Conservation (phyloP, 2,329 filamentous ascomycete species). For the Macrophomina tecta region DNA sequence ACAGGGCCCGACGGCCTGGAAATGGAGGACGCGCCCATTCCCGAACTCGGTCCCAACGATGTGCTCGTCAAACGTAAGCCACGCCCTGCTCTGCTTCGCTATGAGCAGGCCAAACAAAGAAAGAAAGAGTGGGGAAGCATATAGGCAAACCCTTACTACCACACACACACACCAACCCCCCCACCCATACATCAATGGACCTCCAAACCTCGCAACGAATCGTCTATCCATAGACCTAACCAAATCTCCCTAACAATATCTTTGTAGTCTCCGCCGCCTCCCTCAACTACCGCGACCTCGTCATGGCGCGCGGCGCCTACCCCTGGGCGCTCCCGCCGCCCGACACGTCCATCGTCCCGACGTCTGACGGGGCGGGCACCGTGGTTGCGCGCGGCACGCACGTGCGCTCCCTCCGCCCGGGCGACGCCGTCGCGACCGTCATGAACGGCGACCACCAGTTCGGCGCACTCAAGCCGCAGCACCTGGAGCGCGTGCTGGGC, state of each 20-base stretch:
- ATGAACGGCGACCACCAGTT: slow-evolving; percentile 66
- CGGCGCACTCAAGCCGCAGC: slow-evolving; percentile 51
- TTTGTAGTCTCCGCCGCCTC: slow-evolving; percentile 53
- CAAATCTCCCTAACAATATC: background rate
- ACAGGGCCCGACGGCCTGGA: slow-evolving; percentile 5
- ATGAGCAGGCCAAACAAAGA: background rate
- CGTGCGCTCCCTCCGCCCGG: slow-evolving; percentile 64
- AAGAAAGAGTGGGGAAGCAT: background rate
- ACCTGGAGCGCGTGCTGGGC: slow-evolving; percentile 65
- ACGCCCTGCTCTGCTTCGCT: background rate
- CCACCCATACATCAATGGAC: no score
- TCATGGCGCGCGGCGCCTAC: slow-evolving; percentile 46
- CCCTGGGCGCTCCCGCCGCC: slow-evolving; percentile 48
- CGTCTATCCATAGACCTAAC: background rate
- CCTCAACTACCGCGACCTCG: slow-evolving; percentile 58
- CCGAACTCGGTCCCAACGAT: slow-evolving; percentile 70
- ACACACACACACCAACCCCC: no score
- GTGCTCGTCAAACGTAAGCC: slow-evolving; percentile 69
- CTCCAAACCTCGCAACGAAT: background rate
- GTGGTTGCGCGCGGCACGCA: slow-evolving; percentile 65
- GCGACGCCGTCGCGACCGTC: slow-evolving; percentile 68
- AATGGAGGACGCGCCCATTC: slow-evolving; percentile 55
- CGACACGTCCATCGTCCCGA: slow-evolving; percentile 45
- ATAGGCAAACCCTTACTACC: background rate
- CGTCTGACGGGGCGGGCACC: slow-evolving; percentile 69